phyloP scores from a whole-genome alignment of 176 grass and related monocot genomes.

The Leersia perrieri region DNA sequence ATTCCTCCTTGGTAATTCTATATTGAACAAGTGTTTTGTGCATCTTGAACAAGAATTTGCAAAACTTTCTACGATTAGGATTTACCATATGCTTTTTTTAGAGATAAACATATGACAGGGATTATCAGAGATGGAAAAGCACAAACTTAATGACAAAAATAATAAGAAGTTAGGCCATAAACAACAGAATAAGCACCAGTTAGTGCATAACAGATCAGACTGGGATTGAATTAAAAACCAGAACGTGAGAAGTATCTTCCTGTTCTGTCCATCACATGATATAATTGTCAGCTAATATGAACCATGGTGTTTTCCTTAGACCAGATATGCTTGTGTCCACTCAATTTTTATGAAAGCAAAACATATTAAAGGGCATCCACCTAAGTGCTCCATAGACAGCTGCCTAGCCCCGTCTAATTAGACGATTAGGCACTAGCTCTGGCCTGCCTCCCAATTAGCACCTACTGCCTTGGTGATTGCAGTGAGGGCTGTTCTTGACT shows the following conservation, averaged over 20 bases:
- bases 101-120: background rate
- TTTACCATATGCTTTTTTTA: background rate
- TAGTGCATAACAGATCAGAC: background rate
- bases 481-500: background rate
- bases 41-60: background rate
- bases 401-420: background rate
- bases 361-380: background rate
- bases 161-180: background rate
- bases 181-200: background rate
- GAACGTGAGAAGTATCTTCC: background rate
- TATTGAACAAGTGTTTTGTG: background rate
- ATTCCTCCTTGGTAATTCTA: background rate
- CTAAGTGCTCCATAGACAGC: background rate
- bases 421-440: background rate
- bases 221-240: background rate
- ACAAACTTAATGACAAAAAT: background rate
- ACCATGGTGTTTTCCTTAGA: constrained; percentile 9
- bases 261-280: background rate
- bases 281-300: background rate
- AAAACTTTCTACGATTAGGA: background rate
- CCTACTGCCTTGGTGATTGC: background rate
- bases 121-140: background rate
- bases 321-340: background rate
- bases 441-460: background rate
- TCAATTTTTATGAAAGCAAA: background rate